Base-by-base conservation (phyloP, 169 alveolate species). In the Babesia bovis region DNA sequence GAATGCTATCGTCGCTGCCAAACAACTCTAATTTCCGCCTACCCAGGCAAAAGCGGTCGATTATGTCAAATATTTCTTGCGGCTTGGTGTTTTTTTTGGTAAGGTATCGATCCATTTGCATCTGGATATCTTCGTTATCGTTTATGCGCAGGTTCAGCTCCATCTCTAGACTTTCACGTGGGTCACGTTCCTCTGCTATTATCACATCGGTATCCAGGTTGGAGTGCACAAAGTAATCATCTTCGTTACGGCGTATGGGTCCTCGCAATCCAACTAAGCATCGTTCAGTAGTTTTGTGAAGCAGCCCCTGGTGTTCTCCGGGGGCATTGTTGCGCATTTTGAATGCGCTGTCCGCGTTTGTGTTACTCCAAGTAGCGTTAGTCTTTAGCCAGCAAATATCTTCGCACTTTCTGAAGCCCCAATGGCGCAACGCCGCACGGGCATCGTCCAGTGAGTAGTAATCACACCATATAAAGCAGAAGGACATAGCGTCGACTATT, bases 351-450 rank as follows among this genome's bases (percentile, higher is more conserved):
- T 50, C 70, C 56, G 65, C 82, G 59, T 67, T 59, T 45, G 56
- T 56, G 73, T 85, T 77, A 60, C 82, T 83, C 76, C 87, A 86
- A 36, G 81, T 61, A 21, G 81, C 81, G 68, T 93, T 93, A 1
- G 97, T 94, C 83, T 95, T 95, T 25, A 93, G 82, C 98, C 98
- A 95, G 41, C 95, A 94, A 40, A 95, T 94, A 75, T 95, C 97
- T 84, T 95, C 98, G 70, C 97, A 94, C 83, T 97, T 85, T 44
- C 97, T 87, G 76, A 90, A 93, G 13, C 96, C 96, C 98, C 98
- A 95, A 68, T 90, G 90, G 56, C 90, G 92, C 57, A 94, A 86
- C 41, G 85, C 44, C 35, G 58, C 38, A 6, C 94, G 60, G 7
- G 90, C 96, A 17, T 91, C 95, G 51, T 91, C 95, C 58, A 93